Evolutionary conservation across 2,329 filamentous ascomycete species (phyloP).

Genomic region (Leptographium flavum): DNA sequence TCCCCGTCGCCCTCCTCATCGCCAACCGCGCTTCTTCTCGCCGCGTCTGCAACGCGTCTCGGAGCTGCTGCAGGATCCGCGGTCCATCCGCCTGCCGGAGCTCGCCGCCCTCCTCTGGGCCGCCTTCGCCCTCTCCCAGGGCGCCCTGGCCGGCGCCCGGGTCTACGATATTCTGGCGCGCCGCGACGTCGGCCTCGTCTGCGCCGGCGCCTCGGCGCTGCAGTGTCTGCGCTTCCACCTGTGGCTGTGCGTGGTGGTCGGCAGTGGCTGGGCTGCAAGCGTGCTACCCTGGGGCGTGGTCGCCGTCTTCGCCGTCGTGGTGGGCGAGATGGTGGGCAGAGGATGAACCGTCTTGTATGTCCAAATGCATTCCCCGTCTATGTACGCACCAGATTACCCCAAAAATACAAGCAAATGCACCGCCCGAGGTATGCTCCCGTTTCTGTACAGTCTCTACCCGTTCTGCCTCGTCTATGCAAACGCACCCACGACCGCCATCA

Average conservation of each 20-base stretch:
- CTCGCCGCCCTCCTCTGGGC: conserved; percentile 2
- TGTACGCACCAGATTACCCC: too few species aligned
- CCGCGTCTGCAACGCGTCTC: conserved; percentile 9
- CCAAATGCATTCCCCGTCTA: too few species aligned
- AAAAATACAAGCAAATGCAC: too few species aligned
- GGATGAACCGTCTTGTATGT: too few species aligned
- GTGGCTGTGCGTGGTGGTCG: background rate
- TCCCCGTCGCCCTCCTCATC: too few species aligned
- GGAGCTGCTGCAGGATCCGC: conserved; percentile 8
- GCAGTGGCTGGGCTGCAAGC: conserved; percentile 1
- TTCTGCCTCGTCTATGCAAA: conserved; percentile 45
- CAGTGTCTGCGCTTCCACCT: conserved; percentile 1
- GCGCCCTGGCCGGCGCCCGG: background rate
- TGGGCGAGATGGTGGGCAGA: conserved; percentile 8
- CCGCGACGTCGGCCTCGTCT: conserved; percentile 5
- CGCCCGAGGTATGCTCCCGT: too few species aligned
- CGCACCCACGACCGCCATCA: conserved; percentile 60
- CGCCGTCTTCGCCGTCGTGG: conserved; percentile 4
- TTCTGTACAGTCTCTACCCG: background rate
- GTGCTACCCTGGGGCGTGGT: conserved; percentile 10
- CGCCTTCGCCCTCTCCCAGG: conserved; percentile 5
- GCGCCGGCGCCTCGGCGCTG: conserved; percentile 3
- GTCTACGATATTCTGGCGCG: conserved; percentile 5
- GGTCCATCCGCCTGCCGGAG: conserved; percentile 9
- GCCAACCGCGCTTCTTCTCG: conserved; percentile 7